Base-by-base conservation (phyloP, 1,284 basidiomycete genomes). In the Puccinia polysora region DNA sequence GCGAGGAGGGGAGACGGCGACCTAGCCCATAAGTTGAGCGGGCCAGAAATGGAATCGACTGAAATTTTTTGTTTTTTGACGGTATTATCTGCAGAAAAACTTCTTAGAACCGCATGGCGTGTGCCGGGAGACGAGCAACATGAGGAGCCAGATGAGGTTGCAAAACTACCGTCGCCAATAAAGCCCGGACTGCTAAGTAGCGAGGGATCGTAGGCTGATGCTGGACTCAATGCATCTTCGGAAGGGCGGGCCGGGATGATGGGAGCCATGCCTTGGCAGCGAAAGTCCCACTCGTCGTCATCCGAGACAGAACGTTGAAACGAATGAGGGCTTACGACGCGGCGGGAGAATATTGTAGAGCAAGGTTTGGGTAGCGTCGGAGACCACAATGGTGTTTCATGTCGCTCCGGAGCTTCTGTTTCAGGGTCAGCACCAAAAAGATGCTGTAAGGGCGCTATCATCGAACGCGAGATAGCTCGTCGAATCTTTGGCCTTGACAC, bases 11-110 rank as follows among this genome's bases (percentile, higher is more conserved):
- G 6, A 14, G 28, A 6, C 7, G 52, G 28, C 12, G n/a, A 28
- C 5, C n/a, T 25, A 18, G 53, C n/a, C 53, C 53, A 56, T 7
- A 56, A 8, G 32, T 56, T 56, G 25, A 56, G 4, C 6, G 53
- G 53, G 18, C 30, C 53, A 23, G 53, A 56, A 7, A 56, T 56
- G 8, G 28, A 56, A 4, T 56, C 53, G 32, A 56, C 32, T 3
- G 28, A 56, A 32, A 56, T 56, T 56, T 56, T 56, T n/a, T 56
- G 53, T 56, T 56, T 56, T 32, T 56, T 56, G 53, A 56, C 53
- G 7, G 53, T 18, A 12, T 34, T 34, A n/a, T 56, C 53, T 25
- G 53, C 32, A 4, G 53, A 56, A 7, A 56, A 32, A 23, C 53
- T 56, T 32, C 53, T 4, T 25, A 34, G 2, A n/a, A 32, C 28